Percentiles rank a stretch among this genome's conserved stretches.
Evolutionary conservation across 225 moss, liverwort and hornwort genomes (phyloP).

Genomic region (Antitrichia curtipendula): DNA sequence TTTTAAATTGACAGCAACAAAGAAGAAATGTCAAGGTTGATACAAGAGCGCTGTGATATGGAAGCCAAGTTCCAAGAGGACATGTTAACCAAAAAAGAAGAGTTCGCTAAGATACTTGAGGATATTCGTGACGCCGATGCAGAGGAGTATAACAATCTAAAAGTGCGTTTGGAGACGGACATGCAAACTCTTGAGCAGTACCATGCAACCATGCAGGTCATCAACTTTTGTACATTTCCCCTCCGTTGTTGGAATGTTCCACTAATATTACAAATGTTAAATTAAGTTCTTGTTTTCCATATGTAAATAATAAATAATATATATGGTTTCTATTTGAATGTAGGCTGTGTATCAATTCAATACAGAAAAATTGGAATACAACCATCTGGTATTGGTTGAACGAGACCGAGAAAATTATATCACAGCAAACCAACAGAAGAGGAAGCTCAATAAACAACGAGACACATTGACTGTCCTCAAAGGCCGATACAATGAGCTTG

Average conservation of each 20-base stretch:
- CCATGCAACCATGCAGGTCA: slow-evolving; percentile 67
- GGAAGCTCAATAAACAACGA: slow-evolving; percentile 70
- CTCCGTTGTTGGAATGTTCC: neutral
- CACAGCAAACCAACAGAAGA: slow-evolving; percentile 81
- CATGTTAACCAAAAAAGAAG: slow-evolving; percentile 46
- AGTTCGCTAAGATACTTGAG: slow-evolving; percentile 45
- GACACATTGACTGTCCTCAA: slow-evolving; percentile 48
- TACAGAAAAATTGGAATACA: slow-evolving; percentile 77
- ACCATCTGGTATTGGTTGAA: slow-evolving; percentile 58
- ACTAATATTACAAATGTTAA: neutral
- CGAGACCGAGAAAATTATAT: slow-evolving; percentile 74
- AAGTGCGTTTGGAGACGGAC: slow-evolving; percentile 52
- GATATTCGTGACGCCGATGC: slow-evolving; percentile 32
- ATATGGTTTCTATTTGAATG: neutral
- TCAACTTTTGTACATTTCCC: neutral
- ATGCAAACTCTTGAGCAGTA: slow-evolving; percentile 68
- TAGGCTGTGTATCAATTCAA: slow-evolving; percentile 68
- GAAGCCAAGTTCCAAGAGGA: slow-evolving; percentile 63
- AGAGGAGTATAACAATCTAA: slow-evolving; percentile 62
- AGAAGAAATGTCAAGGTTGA: slow-evolving; percentile 49
- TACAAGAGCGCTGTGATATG: slow-evolving; percentile 43
- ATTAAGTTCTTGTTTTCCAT: neutral
- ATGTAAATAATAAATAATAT: neutral
- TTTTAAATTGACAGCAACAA: slow-evolving; percentile 25
- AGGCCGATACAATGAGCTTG: slow-evolving; percentile 44